These are phyloP conservation scores for Tetradesmus obliquus DNA, from an alignment of 139 green algal species.

Conservation along the genomic window DNA sequence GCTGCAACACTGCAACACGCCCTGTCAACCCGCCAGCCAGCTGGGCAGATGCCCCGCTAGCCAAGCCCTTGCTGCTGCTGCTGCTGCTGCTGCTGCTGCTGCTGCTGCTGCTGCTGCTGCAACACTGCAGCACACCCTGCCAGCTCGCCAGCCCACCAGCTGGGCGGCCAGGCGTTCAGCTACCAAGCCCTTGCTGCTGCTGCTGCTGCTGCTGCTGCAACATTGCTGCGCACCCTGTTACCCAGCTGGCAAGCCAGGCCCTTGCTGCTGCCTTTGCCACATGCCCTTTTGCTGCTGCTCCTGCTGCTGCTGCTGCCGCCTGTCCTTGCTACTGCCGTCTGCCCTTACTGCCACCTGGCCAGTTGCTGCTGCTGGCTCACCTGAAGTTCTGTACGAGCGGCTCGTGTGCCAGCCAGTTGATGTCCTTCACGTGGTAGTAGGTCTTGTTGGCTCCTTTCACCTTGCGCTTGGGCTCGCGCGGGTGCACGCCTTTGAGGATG, in stretches of 20 bases:
- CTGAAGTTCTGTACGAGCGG: conserved; percentile 93
- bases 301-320: background rate
- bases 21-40: no score
- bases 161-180: background rate
- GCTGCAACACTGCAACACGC: no score
- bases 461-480: conserved; percentile 98
- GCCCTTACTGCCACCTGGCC: conserved; percentile 57
- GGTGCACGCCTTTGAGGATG: conserved; percentile 99
- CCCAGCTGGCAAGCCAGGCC: conserved; percentile 75
- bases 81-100: no score
- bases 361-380: conserved; percentile 33
- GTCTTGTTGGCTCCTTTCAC: conserved; percentile 94
- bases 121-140: background rate
- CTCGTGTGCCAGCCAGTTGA: conserved; percentile 97
- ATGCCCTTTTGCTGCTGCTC: background rate
- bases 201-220: background rate
- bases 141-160: background rate
- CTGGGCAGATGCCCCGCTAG: no score
- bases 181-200: background rate
- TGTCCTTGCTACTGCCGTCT: conserved; percentile 66
- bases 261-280: conserved; percentile 79
- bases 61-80: no score
- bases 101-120: no score
- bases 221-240: background rate
- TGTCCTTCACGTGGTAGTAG: conserved; percentile 99